Conservation (phyloP, 768 basidiomycete genomes). For the Lactifluus subvellereus region DNA sequence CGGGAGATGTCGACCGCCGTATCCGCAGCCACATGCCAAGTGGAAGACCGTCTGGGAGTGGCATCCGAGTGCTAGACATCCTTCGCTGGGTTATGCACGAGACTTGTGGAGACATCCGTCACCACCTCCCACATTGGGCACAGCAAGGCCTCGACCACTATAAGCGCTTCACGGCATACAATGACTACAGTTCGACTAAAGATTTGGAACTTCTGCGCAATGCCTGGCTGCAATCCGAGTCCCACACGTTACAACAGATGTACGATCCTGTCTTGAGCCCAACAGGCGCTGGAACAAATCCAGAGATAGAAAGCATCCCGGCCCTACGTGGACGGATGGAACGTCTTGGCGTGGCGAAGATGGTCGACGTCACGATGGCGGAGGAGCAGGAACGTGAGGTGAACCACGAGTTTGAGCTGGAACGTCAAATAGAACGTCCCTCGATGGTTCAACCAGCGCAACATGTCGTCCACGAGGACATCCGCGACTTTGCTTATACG, state of each 20-base stretch:
- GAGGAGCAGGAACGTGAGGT: constrained; percentile 14
- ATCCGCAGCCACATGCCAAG: not conserved
- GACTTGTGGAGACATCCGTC: constrained; percentile 10
- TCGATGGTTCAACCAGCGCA: not conserved
- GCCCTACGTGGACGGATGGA: not conserved
- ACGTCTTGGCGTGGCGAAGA: not conserved
- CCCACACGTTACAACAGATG: not conserved
- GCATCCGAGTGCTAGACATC: not conserved
- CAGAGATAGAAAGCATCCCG: not conserved
- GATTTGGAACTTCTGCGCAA: not conserved
- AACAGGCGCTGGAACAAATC: not conserved
- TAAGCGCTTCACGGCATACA: not conserved
- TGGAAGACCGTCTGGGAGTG: not conserved
- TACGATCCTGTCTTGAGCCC: not conserved
- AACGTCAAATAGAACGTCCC: not conserved
- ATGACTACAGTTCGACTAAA: not conserved
- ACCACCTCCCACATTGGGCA: constrained; percentile 3
- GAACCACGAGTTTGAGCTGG: not conserved
- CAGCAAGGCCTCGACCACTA: constrained; percentile 8
- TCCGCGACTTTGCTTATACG: not conserved
- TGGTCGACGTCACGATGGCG: not conserved
- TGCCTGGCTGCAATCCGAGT: not conserved
- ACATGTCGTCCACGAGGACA: not conserved
- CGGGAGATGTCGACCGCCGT: constrained; percentile 2
- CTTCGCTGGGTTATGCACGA: constrained; percentile 11